A percentile compares a stretch with the other conserved stretches of the same genome.
These are phyloP conservation scores for Cercophora samala DNA, from an alignment of 495 filamentous ascomycete species.

Conservation along the genomic window DNA sequence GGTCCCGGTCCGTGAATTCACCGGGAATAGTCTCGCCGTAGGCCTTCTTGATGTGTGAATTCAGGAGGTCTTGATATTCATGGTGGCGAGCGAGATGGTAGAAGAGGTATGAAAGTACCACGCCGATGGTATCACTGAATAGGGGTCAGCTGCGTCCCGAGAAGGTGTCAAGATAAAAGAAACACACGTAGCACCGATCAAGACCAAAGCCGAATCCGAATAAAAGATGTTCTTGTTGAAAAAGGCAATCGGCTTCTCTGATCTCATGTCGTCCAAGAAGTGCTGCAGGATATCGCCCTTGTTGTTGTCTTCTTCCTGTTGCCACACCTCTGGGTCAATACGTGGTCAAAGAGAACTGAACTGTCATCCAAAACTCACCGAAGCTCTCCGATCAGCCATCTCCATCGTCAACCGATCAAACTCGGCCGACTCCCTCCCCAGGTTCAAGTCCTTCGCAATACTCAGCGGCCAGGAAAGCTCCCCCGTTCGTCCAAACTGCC, in stretches of 20 bases:
- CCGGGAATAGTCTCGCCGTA: conserved; percentile 19
- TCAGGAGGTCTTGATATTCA: conserved; percentile 8
- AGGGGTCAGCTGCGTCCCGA: neutral
- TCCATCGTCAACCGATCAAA: conserved; percentile 18
- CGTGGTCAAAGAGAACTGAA: neutral
- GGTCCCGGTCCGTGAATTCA: conserved; percentile 18
- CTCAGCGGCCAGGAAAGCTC: conserved; percentile 22
- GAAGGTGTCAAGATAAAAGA: neutral
- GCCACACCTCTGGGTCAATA: conserved; percentile 1
- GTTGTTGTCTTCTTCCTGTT: conserved; percentile 11
- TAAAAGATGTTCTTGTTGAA: conserved; percentile 20
- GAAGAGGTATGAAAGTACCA: conserved; percentile 17
- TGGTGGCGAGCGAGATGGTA: conserved; percentile 21
- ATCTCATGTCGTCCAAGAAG: conserved; percentile 19
- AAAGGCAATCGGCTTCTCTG: conserved; percentile 22
- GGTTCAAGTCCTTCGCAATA: conserved; percentile 9
- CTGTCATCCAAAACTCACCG: conserved; percentile 8
- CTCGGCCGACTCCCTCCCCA: conserved; percentile 12
- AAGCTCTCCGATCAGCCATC: conserved; percentile 17
- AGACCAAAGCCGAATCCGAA: conserved; percentile 18
- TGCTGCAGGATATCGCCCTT: conserved; percentile 21
- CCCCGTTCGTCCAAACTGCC: conserved; percentile 15
- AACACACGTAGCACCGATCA: conserved; percentile 19
- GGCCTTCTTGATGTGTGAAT: conserved; percentile 2
- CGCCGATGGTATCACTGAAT: conserved; percentile 23